Base-by-base conservation (phyloP, 2,329 filamentous ascomycete species). In the Phaeophleospora eucalypticola region DNA sequence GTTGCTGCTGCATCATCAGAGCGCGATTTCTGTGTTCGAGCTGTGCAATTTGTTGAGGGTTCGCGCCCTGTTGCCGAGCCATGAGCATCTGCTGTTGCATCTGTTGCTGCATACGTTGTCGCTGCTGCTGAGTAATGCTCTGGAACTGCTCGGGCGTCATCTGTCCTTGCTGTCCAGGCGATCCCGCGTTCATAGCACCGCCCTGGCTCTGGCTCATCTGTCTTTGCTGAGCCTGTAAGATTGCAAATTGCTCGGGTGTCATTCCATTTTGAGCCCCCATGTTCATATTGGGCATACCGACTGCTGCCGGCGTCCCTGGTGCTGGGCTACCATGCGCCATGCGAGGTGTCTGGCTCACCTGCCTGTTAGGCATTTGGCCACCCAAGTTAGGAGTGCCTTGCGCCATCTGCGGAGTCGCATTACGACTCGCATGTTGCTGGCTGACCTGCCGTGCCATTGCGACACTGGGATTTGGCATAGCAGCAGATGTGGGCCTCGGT, bases 401-500 rank as follows among this genome's bases (percentile, higher is more conserved):
- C 17, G 61, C 52, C 56, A 69, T 64, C n/a, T 68, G 65, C 17
- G 67, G 67, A 4, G 67, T 70, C 14, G 56, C 61, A 37, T 65
- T 60, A 4, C 59, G 52, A 40, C 65, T 68, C 14, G 51, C 57
- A 21, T 56, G 58, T 34, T 63, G 59, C 50, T 70, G 67, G 45
- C 66, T 68, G 41, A 58, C 49, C 39, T 69, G 65, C 43, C 67
- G 54, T 10, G 58, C 62, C 67, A 70, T 70, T 4, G 50, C 52
- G 14, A 63, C 54, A 27, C 57, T 56, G 9, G 58, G 55, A 41
- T 66, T 61, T 39, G 62, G 63, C 54, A 66, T 82, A 3, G 81
- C 80, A 4, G 82, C 81, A 14, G 84, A 87, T 0, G 82, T 71
- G 14, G 84, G 82, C 36, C 84, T 74, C 15, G 81, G 73, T 19